Conservation (phyloP, 257 asterid genomes). For the Henckelia pumila region DNA sequence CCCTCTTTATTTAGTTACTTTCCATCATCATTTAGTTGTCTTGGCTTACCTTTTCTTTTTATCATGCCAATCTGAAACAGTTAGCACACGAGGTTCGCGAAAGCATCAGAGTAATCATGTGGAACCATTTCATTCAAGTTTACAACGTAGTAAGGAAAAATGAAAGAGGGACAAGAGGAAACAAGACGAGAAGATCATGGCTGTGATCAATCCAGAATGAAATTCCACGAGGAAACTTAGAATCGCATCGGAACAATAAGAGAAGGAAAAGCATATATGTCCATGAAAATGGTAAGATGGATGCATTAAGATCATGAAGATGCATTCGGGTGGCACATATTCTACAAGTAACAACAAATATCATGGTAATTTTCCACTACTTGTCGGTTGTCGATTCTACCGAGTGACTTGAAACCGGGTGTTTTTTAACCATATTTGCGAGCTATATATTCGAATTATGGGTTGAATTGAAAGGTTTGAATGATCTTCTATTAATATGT, state of each 20-base stretch:
- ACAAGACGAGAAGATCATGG: conserved; percentile 68
- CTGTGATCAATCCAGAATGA: conserved; percentile 76
- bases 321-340: no score
- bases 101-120: conserved; percentile 53
- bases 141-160: conserved; percentile 59
- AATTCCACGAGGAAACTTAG: conserved; percentile 83
- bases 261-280: conserved; percentile 64
- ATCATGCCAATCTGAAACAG: conserved; percentile 52
- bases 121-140: conserved; percentile 52
- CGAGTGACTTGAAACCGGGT: no score
- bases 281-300: conserved; percentile 84
- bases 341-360: no score
- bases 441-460: no score
- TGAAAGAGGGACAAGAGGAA: conserved; percentile 80
- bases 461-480: no score
- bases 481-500: no score
- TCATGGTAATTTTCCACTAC: no score
- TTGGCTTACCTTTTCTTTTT: background rate
- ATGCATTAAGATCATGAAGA: conserved; percentile 24
- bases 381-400: no score
- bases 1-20: background rate
- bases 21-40: background rate
- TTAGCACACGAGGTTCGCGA: conserved; percentile 61
- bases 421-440: no score
- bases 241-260: conserved; percentile 68